Conservation (phyloP, 106 monocot genomes). For the Dioscorea alata region DNA sequence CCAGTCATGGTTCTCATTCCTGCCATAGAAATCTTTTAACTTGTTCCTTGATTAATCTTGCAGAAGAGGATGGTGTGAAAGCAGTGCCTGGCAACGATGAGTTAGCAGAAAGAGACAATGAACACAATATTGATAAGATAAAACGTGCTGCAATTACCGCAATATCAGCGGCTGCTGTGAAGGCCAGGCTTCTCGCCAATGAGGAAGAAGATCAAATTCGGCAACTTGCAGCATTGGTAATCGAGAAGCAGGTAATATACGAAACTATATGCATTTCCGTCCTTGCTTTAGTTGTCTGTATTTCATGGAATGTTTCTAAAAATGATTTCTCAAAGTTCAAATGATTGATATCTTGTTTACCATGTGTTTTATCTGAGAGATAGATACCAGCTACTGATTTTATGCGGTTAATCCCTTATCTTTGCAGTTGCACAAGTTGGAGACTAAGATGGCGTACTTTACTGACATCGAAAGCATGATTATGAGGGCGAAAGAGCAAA, state of each 20-base stretch:
- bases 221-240: constrained; percentile 51
- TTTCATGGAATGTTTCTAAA: too few relatives aligned
- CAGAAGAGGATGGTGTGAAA: constrained; percentile 33
- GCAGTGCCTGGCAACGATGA: constrained; percentile 8
- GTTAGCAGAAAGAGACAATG: constrained; percentile 13
- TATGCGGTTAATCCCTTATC: neutral
- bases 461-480: constrained; percentile 55
- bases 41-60: constrained; percentile 6
- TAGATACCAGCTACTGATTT: too few relatives aligned
- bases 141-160: constrained; percentile 82
- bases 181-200: constrained; percentile 76
- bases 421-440: constrained; percentile 78
- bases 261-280: neutral
- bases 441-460: constrained; percentile 62
- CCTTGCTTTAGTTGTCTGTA: too few relatives aligned
- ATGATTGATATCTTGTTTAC: too few relatives aligned
- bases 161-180: constrained; percentile 84
- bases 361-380: too few relatives aligned
- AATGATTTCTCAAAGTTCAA: too few relatives aligned
- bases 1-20: too few relatives aligned
- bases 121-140: constrained; percentile 38
- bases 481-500: constrained; percentile 59
- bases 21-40: neutral
- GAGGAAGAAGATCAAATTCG: constrained; percentile 81
- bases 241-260: constrained; percentile 75